Evolutionary conservation across 2,329 filamentous ascomycete species (phyloP).

Genomic region (Cladosporium sp.): DNA sequence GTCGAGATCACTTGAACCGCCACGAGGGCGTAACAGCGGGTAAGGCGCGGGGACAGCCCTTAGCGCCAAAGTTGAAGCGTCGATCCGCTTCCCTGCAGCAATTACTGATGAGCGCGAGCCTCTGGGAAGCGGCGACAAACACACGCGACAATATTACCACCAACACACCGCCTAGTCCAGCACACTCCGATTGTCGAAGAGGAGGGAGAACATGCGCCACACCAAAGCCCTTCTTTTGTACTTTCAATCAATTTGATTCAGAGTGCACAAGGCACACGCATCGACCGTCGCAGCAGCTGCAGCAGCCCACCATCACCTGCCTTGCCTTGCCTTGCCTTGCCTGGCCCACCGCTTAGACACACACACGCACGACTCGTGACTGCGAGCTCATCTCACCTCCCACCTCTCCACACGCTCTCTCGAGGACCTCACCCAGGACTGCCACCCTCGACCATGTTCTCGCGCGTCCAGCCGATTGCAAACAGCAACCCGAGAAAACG

Average conservation of each 20-base stretch:
- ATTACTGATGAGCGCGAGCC: background rate
- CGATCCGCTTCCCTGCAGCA: constrained; percentile 5
- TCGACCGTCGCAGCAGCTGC: background rate
- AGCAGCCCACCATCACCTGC: background rate
- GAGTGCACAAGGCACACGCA: background rate
- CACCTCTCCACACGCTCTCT: background rate
- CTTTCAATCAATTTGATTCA: background rate
- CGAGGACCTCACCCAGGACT: background rate
- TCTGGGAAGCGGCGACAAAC: background rate
- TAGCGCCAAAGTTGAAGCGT: background rate
- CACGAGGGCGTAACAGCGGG: background rate
- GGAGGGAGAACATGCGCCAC: background rate
- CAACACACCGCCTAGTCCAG: no score
- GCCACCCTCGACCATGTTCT: constrained; percentile 10
- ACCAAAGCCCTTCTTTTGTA: background rate
- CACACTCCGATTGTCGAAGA: background rate
- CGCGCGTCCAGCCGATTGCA: background rate
- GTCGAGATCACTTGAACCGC: background rate
- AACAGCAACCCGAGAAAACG: constrained; percentile 7
- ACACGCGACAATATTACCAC: background rate
- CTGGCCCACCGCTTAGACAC: constrained; percentile 1
- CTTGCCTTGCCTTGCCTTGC: constrained; percentile 3
- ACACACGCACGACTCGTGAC: constrained; percentile 8
- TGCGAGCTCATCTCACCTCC: background rate
- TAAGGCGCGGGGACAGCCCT: background rate